Percentiles rank a stretch among this genome's conserved stretches.
Evolutionary conservation across 495 filamentous ascomycete genomes (phyloP).

Genomic region (Xylaria sp.): DNA sequence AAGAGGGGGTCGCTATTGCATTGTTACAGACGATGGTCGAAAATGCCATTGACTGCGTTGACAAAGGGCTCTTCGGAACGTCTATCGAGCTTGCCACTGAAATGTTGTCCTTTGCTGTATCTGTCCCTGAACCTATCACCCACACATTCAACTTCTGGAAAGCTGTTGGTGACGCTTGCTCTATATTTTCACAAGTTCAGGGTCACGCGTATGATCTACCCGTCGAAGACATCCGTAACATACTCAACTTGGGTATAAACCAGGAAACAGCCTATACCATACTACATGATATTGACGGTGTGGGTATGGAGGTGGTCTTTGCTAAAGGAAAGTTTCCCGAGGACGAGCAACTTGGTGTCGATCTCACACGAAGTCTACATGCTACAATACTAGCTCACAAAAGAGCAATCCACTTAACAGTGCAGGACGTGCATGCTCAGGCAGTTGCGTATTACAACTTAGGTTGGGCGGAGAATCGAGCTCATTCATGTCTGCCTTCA

Average conservation of each 20-base stretch:
- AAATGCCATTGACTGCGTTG: constrained; percentile 75
- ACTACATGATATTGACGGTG: constrained; percentile 73
- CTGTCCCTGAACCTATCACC: constrained; percentile 46
- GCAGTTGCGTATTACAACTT: constrained; percentile 97
- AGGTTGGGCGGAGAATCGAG: constrained; percentile 88
- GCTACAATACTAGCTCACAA: constrained; percentile 85
- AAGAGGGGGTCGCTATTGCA: constrained; percentile 87
- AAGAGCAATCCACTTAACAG: constrained; percentile 75
- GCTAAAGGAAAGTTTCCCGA: constrained; percentile 50
- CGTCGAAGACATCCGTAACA: constrained; percentile 52
- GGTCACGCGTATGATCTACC: constrained; percentile 66
- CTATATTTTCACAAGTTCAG: constrained; percentile 80
- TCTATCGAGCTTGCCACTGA: constrained; percentile 69
- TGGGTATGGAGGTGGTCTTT: constrained; percentile 60
- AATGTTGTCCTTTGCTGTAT: constrained; percentile 51
- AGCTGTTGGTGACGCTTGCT: constrained; percentile 86
- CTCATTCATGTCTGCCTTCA: constrained; percentile 67
- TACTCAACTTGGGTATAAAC: constrained; percentile 61
- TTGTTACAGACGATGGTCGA: constrained; percentile 87
- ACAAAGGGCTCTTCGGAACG: constrained; percentile 83
- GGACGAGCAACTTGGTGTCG: constrained; percentile 55
- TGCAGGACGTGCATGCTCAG: constrained; percentile 84
- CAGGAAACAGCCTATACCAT: constrained; percentile 63
- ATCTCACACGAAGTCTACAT: constrained; percentile 61
- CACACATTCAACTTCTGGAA: constrained; percentile 96